These are phyloP conservation scores for Chrysoporthe austroafricana DNA, from an alignment of 2,329 filamentous ascomycete genomes.

Conservation along the genomic window DNA sequence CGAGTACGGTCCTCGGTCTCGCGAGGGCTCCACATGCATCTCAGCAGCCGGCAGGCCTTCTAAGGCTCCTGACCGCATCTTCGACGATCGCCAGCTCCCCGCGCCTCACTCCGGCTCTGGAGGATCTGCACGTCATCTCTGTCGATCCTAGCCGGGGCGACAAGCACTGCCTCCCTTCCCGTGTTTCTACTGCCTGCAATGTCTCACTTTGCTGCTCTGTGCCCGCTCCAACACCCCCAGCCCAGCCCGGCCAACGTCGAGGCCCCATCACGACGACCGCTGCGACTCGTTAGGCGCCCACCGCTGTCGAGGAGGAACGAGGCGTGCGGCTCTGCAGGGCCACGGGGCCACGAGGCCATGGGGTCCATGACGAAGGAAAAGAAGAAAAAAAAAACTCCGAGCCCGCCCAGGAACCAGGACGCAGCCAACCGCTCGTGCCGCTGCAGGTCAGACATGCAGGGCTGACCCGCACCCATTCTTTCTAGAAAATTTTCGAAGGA, in stretches of 20 bases:
- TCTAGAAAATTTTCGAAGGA: slow-evolving; percentile 18
- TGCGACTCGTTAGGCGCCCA: not conserved
- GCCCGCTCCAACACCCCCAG: no score
- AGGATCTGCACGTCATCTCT: not conserved
- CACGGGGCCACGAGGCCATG: no score
- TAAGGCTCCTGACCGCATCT: not conserved
- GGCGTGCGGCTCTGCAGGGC: not conserved
- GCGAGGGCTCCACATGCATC: not conserved
- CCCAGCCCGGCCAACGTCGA: no score
- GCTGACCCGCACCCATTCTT: slow-evolving; percentile 16
- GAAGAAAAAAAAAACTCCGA: no score
- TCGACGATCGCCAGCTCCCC: not conserved
- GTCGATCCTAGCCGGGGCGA: not conserved
- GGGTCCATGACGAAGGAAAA: no score
- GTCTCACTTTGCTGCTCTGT: no score
- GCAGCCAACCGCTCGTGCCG: not conserved
- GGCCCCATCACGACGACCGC: not conserved
- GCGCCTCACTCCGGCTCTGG: no score
- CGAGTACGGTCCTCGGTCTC: not conserved
- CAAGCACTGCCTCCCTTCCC: not conserved
- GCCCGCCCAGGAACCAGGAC: not conserved
- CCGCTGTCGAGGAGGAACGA: not conserved
- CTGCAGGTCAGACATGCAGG: slow-evolving; percentile 24
- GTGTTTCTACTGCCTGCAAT: not conserved
- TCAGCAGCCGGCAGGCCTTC: not conserved